These are phyloP conservation scores for Boletus reticuloceps DNA, from an alignment of 768 basidiomycete species.

Conservation along the genomic window DNA sequence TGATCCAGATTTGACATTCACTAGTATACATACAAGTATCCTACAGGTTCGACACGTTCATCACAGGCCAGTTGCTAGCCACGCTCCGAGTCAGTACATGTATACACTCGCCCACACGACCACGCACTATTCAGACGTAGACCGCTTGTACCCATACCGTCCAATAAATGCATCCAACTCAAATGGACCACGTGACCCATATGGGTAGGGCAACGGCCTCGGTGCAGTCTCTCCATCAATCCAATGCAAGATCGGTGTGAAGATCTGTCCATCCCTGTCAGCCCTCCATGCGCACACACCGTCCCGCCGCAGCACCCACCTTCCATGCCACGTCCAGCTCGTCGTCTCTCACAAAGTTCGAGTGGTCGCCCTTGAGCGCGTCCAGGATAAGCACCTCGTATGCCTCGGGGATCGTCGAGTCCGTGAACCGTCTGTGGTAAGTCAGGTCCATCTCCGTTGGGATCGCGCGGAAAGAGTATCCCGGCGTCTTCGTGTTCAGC, in stretches of 20 bases:
- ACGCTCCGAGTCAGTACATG: neutral
- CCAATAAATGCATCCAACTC: constrained; percentile 73
- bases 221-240: constrained; percentile 83
- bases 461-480: constrained; percentile 83
- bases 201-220: constrained; percentile 76
- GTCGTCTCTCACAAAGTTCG: constrained; percentile 97
- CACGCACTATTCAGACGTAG: constrained; percentile 65
- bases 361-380: constrained; percentile 96
- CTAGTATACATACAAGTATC: neutral
- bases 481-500: constrained; percentile 93
- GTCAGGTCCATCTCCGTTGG: constrained; percentile 98
- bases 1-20: constrained; percentile 5
- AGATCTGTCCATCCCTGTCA: constrained; percentile 57
- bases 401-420: constrained; percentile 91
- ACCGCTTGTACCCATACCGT: constrained; percentile 76
- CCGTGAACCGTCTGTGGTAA: constrained; percentile 92
- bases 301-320: constrained; percentile 42
- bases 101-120: constrained; percentile 15
- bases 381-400: constrained; percentile 96
- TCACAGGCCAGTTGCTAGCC: constrained; percentile 28
- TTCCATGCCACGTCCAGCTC: constrained; percentile 98
- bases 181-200: constrained; percentile 94
- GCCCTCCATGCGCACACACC: neutral
- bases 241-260: constrained; percentile 94
- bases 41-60: constrained; percentile 26